These are phyloP conservation scores for Leishmania lainsoni DNA, from an alignment of 208 protist genomes.

Conservation along the genomic window DNA sequence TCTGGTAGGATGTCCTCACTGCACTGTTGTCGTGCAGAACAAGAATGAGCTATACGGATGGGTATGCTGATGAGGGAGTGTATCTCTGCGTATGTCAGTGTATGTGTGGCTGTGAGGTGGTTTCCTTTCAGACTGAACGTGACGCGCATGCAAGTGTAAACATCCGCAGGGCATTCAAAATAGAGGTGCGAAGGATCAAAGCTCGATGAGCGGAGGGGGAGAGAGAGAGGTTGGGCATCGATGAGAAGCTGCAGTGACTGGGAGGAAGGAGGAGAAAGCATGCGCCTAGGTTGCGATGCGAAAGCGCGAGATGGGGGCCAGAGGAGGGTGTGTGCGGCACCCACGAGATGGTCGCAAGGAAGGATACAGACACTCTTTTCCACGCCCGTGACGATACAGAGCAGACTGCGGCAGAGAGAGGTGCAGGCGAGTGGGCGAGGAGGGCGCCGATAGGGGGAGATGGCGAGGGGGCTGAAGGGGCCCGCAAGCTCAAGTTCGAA, in stretches of 20 bases:
- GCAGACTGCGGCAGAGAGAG: neutral
- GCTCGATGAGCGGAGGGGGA: neutral
- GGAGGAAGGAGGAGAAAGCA: neutral
- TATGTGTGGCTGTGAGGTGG: neutral
- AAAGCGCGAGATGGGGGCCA: neutral
- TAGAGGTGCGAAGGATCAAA: neutral
- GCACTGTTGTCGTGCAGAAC: neutral
- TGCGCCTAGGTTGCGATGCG: neutral
- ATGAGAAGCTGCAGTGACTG: neutral
- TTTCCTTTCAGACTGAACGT: neutral
- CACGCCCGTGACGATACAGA: neutral
- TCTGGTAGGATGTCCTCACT: neutral
- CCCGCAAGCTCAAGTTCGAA: neutral
- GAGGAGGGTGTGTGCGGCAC: neutral
- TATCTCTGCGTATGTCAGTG: neutral
- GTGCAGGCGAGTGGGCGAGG: neutral
- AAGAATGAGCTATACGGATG: neutral
- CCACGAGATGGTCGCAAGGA: neutral
- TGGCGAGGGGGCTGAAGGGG: neutral
- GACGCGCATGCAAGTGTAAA: neutral
- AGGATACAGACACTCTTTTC: neutral
- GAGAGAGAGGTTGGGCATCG: neutral
- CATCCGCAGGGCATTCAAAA: neutral
- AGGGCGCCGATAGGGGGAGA: neutral
- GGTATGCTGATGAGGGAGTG: neutral